Conservation (phyloP, 2,329 filamentous ascomycete genomes). For the Stemphylium lycopersici region DNA sequence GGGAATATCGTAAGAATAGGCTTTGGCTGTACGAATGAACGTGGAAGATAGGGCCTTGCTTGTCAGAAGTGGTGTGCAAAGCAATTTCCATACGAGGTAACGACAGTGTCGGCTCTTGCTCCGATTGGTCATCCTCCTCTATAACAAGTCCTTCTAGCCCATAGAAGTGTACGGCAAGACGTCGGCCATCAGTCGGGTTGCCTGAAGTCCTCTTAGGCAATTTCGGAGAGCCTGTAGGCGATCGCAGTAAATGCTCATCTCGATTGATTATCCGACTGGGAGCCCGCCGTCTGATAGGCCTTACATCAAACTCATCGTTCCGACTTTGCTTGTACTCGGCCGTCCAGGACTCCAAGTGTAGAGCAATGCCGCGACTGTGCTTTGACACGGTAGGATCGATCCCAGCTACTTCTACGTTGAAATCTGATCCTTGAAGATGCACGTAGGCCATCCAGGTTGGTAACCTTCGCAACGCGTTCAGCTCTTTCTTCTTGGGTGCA, state of each 20-base stretch:
- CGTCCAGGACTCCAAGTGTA: constrained; percentile 87
- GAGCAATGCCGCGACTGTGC: constrained; percentile 78
- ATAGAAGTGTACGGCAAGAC: constrained; percentile 78
- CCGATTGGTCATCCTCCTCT: constrained; percentile 82
- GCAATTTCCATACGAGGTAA: constrained; percentile 87
- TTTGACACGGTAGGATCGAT: constrained; percentile 83
- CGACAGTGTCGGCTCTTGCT: constrained; percentile 83
- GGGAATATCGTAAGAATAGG: constrained; percentile 83
- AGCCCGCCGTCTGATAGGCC: constrained; percentile 69
- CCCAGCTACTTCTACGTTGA: constrained; percentile 89
- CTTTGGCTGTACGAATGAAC: constrained; percentile 81
- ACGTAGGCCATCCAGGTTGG: constrained; percentile 86
- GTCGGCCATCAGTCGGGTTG: constrained; percentile 72
- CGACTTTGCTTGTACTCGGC: constrained; percentile 88
- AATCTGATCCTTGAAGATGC: constrained; percentile 84
- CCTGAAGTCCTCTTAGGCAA: constrained; percentile 57
- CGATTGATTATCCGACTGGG: constrained; percentile 66
- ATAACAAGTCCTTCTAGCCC: constrained; percentile 90
- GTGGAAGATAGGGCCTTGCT: constrained; percentile 85
- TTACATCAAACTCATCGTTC: constrained; percentile 66
- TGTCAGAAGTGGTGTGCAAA: constrained; percentile 83
- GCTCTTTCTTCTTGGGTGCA: constrained; percentile 54
- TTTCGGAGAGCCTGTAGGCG: constrained; percentile 55
- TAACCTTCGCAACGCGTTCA: constrained; percentile 72
- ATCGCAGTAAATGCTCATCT: constrained; percentile 67